phyloP scores from a whole-genome alignment of 2,329 filamentous ascomycete species.

The Fonsecaea pedrosoi region DNA sequence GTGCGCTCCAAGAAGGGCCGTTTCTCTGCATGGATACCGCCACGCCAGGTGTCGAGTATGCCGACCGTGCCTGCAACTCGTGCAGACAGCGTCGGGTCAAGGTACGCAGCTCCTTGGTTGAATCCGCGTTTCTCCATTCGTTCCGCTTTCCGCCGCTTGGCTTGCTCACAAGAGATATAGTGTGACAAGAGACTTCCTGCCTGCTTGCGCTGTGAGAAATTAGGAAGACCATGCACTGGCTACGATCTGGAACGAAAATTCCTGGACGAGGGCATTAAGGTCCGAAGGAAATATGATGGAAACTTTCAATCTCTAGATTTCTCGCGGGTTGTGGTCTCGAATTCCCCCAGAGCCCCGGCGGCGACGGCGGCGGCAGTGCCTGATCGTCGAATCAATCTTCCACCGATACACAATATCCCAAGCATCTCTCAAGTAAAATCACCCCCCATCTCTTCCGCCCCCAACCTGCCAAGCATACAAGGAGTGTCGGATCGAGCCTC shows the following conservation, averaged over 20 bases:
- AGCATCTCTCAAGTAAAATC: slow-evolving; percentile 24
- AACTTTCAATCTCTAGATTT: slow-evolving; percentile 28
- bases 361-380: not conserved
- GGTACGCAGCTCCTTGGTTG: slow-evolving; percentile 20
- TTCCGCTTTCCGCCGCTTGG: not conserved
- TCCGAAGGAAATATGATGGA: slow-evolving; percentile 44
- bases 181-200: slow-evolving; percentile 51
- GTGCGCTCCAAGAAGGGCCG: slow-evolving; percentile 7
- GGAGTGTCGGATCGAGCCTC: slow-evolving; percentile 8
- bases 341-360: slow-evolving; percentile 14
- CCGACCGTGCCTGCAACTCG: slow-evolving; percentile 35
- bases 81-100: slow-evolving; percentile 37
- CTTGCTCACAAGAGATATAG: slow-evolving; percentile 39
- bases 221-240: slow-evolving; percentile 50
- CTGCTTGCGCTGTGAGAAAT: slow-evolving; percentile 48
- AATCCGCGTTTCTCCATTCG: not conserved
- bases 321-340: slow-evolving; percentile 11
- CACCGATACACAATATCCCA: slow-evolving; percentile 20
- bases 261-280: slow-evolving; percentile 51
- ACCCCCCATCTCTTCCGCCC: slow-evolving; percentile 18
- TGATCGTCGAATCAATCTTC: slow-evolving; percentile 18
- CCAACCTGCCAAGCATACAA: slow-evolving; percentile 15
- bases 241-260: slow-evolving; percentile 54
- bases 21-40: slow-evolving; percentile 26
- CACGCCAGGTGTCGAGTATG: slow-evolving; percentile 17